These are phyloP conservation scores for Xylaria sp. DNA, from an alignment of 2,329 filamentous ascomycete species.

Conservation along the genomic window DNA sequence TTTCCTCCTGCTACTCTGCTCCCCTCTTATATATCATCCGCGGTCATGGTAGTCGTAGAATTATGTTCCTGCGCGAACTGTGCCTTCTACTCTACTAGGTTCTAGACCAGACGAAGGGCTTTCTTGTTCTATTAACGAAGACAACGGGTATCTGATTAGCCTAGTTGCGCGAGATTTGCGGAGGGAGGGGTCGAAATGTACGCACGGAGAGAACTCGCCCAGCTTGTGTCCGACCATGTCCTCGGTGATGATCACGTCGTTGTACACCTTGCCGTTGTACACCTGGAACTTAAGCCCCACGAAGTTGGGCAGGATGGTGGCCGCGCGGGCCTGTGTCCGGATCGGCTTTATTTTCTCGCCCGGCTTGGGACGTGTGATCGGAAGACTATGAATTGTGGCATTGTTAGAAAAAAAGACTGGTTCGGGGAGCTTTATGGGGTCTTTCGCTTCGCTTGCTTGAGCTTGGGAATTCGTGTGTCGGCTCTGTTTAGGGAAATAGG, in stretches of 20 bases:
- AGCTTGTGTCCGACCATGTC: conserved; percentile 98
- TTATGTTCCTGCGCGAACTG: not conserved
- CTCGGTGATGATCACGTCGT: conserved; percentile 85
- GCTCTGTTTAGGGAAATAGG: conserved; percentile 17
- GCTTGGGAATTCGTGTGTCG: not conserved
- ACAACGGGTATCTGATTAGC: conserved; percentile 21
- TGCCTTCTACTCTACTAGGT: conserved; percentile 32
- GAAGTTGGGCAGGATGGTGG: conserved; percentile 92
- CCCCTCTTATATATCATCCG: conserved; percentile 14
- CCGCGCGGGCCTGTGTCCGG: conserved; percentile 85
- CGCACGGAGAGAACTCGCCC: conserved; percentile 90
- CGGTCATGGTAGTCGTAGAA: conserved; percentile 20
- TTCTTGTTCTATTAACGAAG: conserved; percentile 60
- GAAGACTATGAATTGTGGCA: conserved; percentile 58
- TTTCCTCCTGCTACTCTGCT: not conserved
- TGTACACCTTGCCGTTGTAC: conserved; percentile 90
- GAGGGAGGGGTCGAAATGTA: conserved; percentile 43
- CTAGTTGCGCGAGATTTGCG: not conserved
- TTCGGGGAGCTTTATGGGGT: not conserved
- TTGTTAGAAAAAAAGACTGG: conserved; percentile 3
- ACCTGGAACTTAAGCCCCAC: conserved; percentile 90
- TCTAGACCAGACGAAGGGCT: conserved; percentile 66
- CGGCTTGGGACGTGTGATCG: conserved; percentile 69
- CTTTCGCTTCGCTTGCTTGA: not conserved
- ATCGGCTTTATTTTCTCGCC: conserved; percentile 77